These are phyloP conservation scores for Saturnispora mendoncae DNA, from an alignment of 805 yeast genomes.

Conservation along the genomic window DNA sequence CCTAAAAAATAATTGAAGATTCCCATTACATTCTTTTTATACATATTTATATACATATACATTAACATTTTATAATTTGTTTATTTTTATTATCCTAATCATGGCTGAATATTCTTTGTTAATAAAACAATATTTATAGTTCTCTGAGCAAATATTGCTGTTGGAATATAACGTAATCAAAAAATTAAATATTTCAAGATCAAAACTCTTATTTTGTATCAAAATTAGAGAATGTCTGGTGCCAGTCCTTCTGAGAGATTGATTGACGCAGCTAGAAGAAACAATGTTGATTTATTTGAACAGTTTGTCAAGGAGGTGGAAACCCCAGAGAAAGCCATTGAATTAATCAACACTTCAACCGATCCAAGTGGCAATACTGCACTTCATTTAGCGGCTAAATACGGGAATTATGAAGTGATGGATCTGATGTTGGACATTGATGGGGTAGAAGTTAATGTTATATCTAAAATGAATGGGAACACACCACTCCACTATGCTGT, in stretches of 20 bases:
- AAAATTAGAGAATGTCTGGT: conserved; percentile 7
- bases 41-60: no score
- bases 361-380: conserved; percentile 77
- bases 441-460: conserved; percentile 85
- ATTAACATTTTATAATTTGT: no score
- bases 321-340: conserved; percentile 33
- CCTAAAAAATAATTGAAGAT: no score
- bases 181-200: no score
- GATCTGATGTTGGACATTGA: conserved; percentile 78
- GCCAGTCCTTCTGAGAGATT: conserved; percentile 74
- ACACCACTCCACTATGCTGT: conserved; percentile 89
- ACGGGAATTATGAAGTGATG: conserved; percentile 80
- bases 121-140: no score
- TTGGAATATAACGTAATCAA: no score
- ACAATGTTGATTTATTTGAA: conserved; percentile 68
- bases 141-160: no score
- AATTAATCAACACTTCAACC: conserved; percentile 56
- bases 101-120: no score
- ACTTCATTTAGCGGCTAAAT: conserved; percentile 69
- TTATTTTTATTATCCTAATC: no score
- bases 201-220: no score
- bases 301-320: conserved; percentile 35
- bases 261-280: conserved; percentile 79
- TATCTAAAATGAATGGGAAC: conserved; percentile 61
- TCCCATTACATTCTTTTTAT: no score